phyloP scores from a whole-genome alignment of 2,329 filamentous ascomycete species.

The Penicillium frequentans region DNA sequence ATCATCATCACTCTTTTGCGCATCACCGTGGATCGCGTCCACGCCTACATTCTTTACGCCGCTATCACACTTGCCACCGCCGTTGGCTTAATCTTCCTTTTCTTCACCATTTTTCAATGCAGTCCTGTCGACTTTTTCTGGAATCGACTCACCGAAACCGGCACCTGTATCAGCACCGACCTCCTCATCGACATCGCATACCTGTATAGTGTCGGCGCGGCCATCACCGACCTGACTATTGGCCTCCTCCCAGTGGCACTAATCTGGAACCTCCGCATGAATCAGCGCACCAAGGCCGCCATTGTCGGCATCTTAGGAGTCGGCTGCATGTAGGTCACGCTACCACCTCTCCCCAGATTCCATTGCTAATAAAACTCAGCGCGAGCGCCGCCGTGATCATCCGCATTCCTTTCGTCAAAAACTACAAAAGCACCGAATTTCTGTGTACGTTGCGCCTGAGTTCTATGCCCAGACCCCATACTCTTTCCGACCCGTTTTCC shows the following conservation, averaged over 20 bases:
- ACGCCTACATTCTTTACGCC: slow-evolving; percentile 48
- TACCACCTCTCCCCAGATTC: neutral
- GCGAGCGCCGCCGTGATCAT: slow-evolving; percentile 29
- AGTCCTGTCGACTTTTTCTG: slow-evolving; percentile 52
- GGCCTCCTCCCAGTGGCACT: slow-evolving; percentile 54
- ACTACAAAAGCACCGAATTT: slow-evolving; percentile 23
- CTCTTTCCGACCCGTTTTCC: slow-evolving; percentile 8
- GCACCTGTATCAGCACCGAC: slow-evolving; percentile 42
- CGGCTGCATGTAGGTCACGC: slow-evolving; percentile 50
- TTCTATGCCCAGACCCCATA: neutral
- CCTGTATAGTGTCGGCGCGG: slow-evolving; percentile 48
- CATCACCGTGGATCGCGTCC: slow-evolving; percentile 45
- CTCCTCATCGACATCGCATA: slow-evolving; percentile 55
- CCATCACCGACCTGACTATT: slow-evolving; percentile 53
- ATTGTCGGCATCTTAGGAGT: slow-evolving; percentile 54
- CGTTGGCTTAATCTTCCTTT: slow-evolving; percentile 49
- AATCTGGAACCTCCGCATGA: slow-evolving; percentile 57
- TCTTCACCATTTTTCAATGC: slow-evolving; percentile 54
- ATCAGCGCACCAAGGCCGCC: slow-evolving; percentile 50
- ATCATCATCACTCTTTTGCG: slow-evolving; percentile 55
- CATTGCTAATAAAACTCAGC: slow-evolving; percentile 13
- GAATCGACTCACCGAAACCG: slow-evolving; percentile 33
- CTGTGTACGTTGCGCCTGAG: slow-evolving; percentile 18
- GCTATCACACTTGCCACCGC: slow-evolving; percentile 44
- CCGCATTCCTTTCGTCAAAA: slow-evolving; percentile 22